phyloP scores from a whole-genome alignment of 306 rosid species.

The Acmispon strigosus region DNA sequence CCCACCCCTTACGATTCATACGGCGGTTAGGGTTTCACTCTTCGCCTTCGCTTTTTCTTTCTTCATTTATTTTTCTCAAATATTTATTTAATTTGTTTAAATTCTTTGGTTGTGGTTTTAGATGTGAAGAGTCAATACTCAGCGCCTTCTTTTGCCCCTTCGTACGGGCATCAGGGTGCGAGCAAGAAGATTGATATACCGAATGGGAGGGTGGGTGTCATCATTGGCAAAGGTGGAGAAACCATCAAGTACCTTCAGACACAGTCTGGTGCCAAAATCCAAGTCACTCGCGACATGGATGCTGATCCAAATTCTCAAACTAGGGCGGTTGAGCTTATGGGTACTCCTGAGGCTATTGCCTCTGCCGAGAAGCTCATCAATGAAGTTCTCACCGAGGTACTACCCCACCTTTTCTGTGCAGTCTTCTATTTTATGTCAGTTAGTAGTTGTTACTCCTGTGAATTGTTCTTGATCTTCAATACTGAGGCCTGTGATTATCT shows the following conservation, averaged over 20 bases:
- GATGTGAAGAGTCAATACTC: slow-evolving; percentile 54
- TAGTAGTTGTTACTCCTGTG: not conserved
- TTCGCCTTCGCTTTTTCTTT: not conserved
- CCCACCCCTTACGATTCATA: slow-evolving; percentile 43
- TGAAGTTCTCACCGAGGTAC: slow-evolving; percentile 85
- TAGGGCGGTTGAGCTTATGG: slow-evolving; percentile 80
- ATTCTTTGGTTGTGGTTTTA: slow-evolving; percentile 15
- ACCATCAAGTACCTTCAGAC: slow-evolving; percentile 87
- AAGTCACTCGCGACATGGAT: slow-evolving; percentile 86
- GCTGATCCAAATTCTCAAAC: slow-evolving; percentile 61
- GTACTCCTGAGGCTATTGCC: slow-evolving; percentile 73
- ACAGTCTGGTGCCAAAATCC: slow-evolving; percentile 96
- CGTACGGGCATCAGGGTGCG: slow-evolving; percentile 59
- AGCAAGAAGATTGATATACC: slow-evolving; percentile 82
- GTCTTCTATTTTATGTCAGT: not conserved
- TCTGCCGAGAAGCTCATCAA: slow-evolving; percentile 80
- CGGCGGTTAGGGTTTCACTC: slow-evolving; percentile 39
- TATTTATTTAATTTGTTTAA: not conserved
- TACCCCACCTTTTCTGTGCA: too few species aligned
- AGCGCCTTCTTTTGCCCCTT: slow-evolving; percentile 46
- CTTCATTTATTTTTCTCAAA: not conserved
- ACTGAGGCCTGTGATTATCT: not conserved
- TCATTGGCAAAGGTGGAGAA: slow-evolving; percentile 93
- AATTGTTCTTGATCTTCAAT: not conserved
- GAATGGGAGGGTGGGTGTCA: slow-evolving; percentile 90